Percentiles rank a stretch among this genome's conserved stretches.
These are phyloP conservation scores for Saccharomyces uvarum DNA, from an alignment of 1,139 yeast genomes.

Conservation along the genomic window DNA sequence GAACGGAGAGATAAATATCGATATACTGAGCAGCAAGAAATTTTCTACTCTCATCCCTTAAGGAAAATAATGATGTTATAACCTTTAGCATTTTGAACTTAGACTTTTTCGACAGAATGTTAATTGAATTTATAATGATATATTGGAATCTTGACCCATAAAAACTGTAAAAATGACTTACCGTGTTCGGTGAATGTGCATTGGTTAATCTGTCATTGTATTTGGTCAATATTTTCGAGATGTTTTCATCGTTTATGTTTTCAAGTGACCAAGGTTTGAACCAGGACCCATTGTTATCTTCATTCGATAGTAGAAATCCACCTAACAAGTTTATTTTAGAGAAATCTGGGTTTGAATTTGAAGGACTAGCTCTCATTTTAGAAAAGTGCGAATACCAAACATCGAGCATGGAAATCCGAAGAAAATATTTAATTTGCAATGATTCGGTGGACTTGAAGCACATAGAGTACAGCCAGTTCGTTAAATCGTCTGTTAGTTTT, in stretches of 20 bases:
- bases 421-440: slow-evolving; percentile 12
- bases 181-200: slow-evolving; percentile 16
- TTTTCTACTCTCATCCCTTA: slow-evolving; percentile 52
- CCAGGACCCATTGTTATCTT: slow-evolving; percentile 20
- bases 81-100: slow-evolving; percentile 58
- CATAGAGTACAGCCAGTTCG: slow-evolving; percentile 20
- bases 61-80: slow-evolving; percentile 61
- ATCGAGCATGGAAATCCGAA: slow-evolving; percentile 23
- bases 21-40: slow-evolving; percentile 71
- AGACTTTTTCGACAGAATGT: slow-evolving; percentile 59
- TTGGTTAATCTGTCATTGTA: slow-evolving; percentile 42
- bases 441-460: slow-evolving; percentile 10
- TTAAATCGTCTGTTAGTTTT: slow-evolving; percentile 21
- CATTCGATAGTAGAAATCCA: slow-evolving; percentile 22
- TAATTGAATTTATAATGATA: slow-evolving; percentile 40
- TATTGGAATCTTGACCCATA: slow-evolving; percentile 74
- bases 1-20: slow-evolving; percentile 71
- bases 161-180: slow-evolving; percentile 35
- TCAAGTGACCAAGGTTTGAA: slow-evolving; percentile 26
- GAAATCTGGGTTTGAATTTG: slow-evolving; percentile 12
- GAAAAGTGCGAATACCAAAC: slow-evolving; percentile 20
- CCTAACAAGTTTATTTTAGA: slow-evolving; percentile 24
- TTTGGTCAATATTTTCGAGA: slow-evolving; percentile 39
- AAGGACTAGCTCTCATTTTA: slow-evolving; percentile 9
- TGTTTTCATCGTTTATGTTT: slow-evolving; percentile 16